Evolutionary conservation across 257 asterid species (phyloP).

Genomic region (Ilex asprella): DNA sequence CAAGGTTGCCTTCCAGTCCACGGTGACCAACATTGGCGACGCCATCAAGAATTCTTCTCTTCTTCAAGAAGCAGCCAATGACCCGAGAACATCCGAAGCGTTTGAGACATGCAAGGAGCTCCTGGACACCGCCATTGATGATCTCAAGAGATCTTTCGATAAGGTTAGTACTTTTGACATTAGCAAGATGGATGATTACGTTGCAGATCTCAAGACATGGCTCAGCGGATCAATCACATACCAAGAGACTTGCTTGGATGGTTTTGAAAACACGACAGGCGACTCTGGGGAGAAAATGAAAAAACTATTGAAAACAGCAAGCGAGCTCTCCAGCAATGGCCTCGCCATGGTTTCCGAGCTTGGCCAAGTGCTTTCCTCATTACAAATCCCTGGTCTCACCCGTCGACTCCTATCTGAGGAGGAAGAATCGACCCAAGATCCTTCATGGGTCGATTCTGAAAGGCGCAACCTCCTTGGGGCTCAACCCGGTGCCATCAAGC

Average conservation of each 20-base stretch:
- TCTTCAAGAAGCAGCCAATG: conserved; percentile 36
- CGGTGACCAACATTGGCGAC: conserved; percentile 29
- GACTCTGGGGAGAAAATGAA: conserved; percentile 53
- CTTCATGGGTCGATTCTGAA: conserved; percentile 15
- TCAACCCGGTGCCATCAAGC: conserved; percentile 11
- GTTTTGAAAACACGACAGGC: conserved; percentile 50
- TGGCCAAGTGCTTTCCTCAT: conserved; percentile 21
- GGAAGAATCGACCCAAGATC: background rate
- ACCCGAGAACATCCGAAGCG: conserved; percentile 45
- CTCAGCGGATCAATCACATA: conserved; percentile 52
- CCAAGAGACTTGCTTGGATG: conserved; percentile 65
- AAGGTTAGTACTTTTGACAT: conserved; percentile 25
- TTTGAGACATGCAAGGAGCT: conserved; percentile 41
- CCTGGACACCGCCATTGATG: conserved; percentile 43
- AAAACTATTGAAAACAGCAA: conserved; percentile 36
- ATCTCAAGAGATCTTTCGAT: conserved; percentile 33
- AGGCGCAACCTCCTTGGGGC: conserved; percentile 32
- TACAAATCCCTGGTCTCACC: conserved; percentile 23
- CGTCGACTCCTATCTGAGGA: conserved; percentile 23
- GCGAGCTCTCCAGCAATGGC: conserved; percentile 49
- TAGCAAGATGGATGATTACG: conserved; percentile 19
- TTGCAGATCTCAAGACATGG: conserved; percentile 69
- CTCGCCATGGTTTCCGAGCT: conserved; percentile 47
- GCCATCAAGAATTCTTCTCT: conserved; percentile 28
- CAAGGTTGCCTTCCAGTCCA: conserved; percentile 34